Evolutionary conservation across 495 filamentous ascomycete species (phyloP).

Genomic region (Usnea hakonensis): DNA sequence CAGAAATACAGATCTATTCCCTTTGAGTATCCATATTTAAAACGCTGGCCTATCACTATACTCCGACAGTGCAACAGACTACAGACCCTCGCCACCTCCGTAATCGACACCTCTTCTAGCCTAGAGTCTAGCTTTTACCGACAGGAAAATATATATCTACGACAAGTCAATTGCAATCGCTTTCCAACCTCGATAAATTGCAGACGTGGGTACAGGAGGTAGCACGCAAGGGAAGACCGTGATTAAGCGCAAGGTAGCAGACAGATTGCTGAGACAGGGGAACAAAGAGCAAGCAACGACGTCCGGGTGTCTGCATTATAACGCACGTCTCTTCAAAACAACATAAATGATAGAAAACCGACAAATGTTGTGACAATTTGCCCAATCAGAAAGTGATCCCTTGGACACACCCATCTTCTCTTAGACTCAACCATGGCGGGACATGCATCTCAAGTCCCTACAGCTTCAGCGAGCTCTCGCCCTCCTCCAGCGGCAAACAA

Average conservation of each 20-base stretch:
- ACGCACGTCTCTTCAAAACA: background rate
- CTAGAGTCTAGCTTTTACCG: background rate
- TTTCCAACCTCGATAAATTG: background rate
- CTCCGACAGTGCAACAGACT: background rate
- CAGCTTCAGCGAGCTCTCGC: constrained; percentile 17
- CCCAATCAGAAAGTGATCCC: background rate
- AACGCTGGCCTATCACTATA: background rate
- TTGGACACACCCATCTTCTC: background rate
- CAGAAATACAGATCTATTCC: background rate
- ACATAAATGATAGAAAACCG: background rate
- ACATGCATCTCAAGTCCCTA: constrained; percentile 19
- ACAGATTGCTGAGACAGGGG: background rate
- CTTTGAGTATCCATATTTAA: background rate
- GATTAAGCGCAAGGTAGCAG: background rate
- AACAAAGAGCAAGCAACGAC: background rate
- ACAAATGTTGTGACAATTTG: constrained; percentile 1
- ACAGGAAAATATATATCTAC: background rate
- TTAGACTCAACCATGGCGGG: constrained; percentile 20
- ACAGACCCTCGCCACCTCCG: background rate
- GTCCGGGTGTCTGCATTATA: background rate
- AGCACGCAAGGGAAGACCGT: background rate
- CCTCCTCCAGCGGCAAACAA: constrained; percentile 20
- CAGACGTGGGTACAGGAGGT: background rate
- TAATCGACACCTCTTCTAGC: constrained; percentile 7
- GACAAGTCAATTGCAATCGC: background rate